These are phyloP conservation scores for Aphanomyces euteiches DNA, from an alignment of 352 stramenopile genomes.

Conservation along the genomic window DNA sequence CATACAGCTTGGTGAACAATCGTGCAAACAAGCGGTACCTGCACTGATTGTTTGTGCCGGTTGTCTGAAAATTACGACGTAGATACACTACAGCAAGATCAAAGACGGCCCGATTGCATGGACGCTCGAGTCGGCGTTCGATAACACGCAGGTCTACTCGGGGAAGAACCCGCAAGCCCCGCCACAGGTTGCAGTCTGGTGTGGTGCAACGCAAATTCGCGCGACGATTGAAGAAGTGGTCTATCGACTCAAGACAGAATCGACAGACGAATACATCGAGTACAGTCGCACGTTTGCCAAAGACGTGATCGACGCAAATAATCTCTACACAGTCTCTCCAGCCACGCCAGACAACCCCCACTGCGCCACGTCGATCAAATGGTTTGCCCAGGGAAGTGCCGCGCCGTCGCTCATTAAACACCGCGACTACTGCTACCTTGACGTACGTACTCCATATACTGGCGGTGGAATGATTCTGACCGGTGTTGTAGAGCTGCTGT, in stretches of 20 bases:
- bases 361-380: background rate
- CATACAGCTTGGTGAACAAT: background rate
- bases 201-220: background rate
- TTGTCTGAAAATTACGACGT: background rate
- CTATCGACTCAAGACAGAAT: background rate
- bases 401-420: conserved; percentile 1
- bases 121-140: background rate
- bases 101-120: background rate
- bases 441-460: background rate
- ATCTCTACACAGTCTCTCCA: background rate
- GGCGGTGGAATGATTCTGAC: no score
- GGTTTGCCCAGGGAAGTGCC: background rate
- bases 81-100: background rate
- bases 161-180: background rate
- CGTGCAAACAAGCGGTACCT: background rate
- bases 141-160: background rate
- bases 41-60: background rate
- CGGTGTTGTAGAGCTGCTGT: background rate
- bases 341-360: background rate
- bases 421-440: conserved; percentile 10
- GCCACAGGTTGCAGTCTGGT: background rate
- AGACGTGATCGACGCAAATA: background rate
- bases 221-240: conserved; percentile 3
- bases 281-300: conserved; percentile 7
- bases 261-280: background rate